phyloP scores from a whole-genome alignment of 2,329 filamentous ascomycete species.

The Sporothrix dimorphospora region DNA sequence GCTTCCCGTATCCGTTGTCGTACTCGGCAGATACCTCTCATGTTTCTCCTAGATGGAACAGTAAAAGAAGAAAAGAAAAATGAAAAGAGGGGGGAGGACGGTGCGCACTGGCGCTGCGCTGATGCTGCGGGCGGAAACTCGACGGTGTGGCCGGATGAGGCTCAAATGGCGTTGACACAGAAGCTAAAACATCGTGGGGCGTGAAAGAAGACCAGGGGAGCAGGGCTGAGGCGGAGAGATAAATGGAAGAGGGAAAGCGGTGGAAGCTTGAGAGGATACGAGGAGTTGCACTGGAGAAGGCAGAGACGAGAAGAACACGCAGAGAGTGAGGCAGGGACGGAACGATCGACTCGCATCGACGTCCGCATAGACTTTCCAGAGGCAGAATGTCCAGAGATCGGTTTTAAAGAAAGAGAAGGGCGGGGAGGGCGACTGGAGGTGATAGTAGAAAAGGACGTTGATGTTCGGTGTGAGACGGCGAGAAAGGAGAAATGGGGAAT shows the following conservation, averaged over 20 bases:
- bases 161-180: conserved; percentile 8
- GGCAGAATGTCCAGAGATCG: background rate
- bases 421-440: background rate
- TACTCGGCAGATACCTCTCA: background rate
- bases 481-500: conserved; percentile 1
- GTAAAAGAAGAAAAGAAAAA: background rate
- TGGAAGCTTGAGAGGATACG: background rate
- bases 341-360: background rate
- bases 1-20: background rate
- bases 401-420: background rate
- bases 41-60: background rate
- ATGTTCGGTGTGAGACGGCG: conserved; percentile 7
- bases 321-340: background rate
- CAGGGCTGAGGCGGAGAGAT: background rate
- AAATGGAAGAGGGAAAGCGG: background rate
- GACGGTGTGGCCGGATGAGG: conserved; percentile 10
- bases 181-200: conserved; percentile 20
- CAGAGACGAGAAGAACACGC: background rate
- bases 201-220: background rate
- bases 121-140: background rate
- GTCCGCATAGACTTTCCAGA: conserved; percentile 2
- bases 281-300: background rate
- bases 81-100: no score
- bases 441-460: background rate
- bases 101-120: conserved; percentile 10